These are phyloP conservation scores for Suhomyces kunorum DNA, from an alignment of 1,139 yeast genomes.

Conservation along the genomic window DNA sequence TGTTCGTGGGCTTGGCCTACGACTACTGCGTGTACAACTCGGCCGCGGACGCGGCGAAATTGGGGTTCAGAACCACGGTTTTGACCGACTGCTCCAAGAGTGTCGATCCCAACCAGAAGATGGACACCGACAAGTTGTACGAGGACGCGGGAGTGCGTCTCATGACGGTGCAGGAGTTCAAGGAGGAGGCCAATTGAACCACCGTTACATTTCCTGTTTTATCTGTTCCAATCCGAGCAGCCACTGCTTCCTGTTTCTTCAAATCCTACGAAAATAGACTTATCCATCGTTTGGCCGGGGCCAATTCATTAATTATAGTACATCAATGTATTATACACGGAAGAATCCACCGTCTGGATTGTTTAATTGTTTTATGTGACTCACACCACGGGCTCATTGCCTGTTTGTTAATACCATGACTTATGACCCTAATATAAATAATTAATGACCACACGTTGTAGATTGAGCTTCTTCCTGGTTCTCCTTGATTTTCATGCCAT, in stretches of 20 bases:
- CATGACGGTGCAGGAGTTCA: slow-evolving; percentile 1
- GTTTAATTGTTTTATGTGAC: background rate
- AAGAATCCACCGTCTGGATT: background rate
- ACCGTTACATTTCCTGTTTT: background rate
- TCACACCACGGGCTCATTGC: background rate
- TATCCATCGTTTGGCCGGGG: background rate
- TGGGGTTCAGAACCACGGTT: slow-evolving; percentile 67
- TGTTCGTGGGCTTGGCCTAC: slow-evolving; percentile 78
- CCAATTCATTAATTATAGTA: background rate
- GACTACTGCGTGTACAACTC: slow-evolving; percentile 84
- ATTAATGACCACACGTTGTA: too few species aligned
- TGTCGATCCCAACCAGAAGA: slow-evolving; percentile 35
- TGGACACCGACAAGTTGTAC: slow-evolving; percentile 33
- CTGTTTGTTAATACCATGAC: background rate
- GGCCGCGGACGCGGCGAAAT: slow-evolving; percentile 62
- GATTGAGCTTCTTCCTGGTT: too few species aligned
- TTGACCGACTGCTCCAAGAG: slow-evolving; percentile 50
- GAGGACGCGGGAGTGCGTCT: slow-evolving; percentile 30
- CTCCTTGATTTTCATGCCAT: too few species aligned
- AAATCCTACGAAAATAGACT: background rate
- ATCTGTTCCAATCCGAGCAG: background rate
- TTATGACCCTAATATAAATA: background rate
- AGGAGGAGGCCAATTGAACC: background rate
- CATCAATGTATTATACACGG: background rate
- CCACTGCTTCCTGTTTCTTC: background rate